These are phyloP conservation scores for Neltuma alba DNA, from an alignment of 306 rosid species.

Conservation along the genomic window DNA sequence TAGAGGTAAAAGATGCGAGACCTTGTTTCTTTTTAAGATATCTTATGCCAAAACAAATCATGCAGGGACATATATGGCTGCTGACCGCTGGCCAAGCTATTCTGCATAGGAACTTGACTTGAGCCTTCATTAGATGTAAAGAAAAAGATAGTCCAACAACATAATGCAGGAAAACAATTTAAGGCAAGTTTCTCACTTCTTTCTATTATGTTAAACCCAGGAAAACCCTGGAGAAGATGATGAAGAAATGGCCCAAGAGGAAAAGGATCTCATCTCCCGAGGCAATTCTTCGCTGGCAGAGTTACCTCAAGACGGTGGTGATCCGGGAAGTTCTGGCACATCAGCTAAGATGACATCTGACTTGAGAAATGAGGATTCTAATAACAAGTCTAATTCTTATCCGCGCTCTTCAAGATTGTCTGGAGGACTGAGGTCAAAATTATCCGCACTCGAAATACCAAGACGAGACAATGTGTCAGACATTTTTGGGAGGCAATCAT, in stretches of 20 bases:
- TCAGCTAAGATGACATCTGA: conserved; percentile 30
- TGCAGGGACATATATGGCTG: conserved; percentile 5
- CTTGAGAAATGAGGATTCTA: conserved; percentile 23
- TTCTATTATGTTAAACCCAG: conserved; percentile 37
- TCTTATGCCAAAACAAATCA: not conserved
- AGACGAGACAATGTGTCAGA: conserved; percentile 35
- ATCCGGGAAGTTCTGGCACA: not conserved
- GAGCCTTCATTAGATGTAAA: not conserved
- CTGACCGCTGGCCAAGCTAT: not conserved
- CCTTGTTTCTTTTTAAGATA: conserved; percentile 1
- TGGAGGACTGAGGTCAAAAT: conserved; percentile 36
- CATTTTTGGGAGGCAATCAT: conserved; percentile 35
- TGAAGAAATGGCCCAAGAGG: conserved; percentile 37
- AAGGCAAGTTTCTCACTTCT: conserved; percentile 2
- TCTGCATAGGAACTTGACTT: not conserved
- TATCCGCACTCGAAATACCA: conserved; percentile 60
- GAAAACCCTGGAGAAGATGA: conserved; percentile 55
- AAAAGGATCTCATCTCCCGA: not conserved
- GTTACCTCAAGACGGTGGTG: conserved; percentile 26
- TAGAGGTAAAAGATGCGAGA: conserved; percentile 52
- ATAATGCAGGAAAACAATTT: not conserved
- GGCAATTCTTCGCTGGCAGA: conserved; percentile 29
- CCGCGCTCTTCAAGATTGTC: conserved; percentile 45
- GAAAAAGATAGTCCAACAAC: not conserved
- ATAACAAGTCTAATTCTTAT: conserved; percentile 21